A percentile compares a stretch with the other conserved stretches of the same genome.
Evolutionary conservation across 2,329 filamentous ascomycete species (phyloP).

Genomic region (Colletotrichum salicis): DNA sequence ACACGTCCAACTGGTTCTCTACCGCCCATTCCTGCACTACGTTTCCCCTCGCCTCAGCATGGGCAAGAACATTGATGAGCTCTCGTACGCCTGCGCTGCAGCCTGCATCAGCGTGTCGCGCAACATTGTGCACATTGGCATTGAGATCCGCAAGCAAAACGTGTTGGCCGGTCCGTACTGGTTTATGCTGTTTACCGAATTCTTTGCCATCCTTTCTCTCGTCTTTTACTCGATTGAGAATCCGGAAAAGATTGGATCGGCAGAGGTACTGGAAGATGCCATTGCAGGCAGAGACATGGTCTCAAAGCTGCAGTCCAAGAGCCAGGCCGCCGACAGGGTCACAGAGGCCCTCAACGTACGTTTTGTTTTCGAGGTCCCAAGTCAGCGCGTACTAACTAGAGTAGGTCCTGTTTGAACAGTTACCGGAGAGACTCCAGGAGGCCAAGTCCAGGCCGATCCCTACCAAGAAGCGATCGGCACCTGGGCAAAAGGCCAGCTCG

Average conservation of each 20-base stretch:
- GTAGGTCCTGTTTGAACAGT: slow-evolving; percentile 82
- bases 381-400: slow-evolving; percentile 5
- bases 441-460: slow-evolving; percentile 50
- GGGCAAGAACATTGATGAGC: slow-evolving; percentile 73
- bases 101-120: slow-evolving; percentile 70
- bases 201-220: slow-evolving; percentile 82
- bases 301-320: slow-evolving; percentile 80
- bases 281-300: slow-evolving; percentile 86
- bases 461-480: slow-evolving; percentile 68
- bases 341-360: slow-evolving; percentile 80
- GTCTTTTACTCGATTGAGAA: slow-evolving; percentile 86
- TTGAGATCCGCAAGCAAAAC: slow-evolving; percentile 79
- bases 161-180: slow-evolving; percentile 85
- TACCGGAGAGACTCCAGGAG: slow-evolving; percentile 77
- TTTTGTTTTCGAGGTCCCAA: slow-evolving; percentile 28
- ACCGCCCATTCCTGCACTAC: slow-evolving; percentile 86
- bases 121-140: slow-evolving; percentile 83
- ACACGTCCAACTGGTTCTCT: slow-evolving; percentile 84
- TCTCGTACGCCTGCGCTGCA: slow-evolving; percentile 79
- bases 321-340: slow-evolving; percentile 89
- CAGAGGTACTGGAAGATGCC: slow-evolving; percentile 87
- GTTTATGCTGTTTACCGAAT: slow-evolving; percentile 87
- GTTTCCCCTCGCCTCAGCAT: slow-evolving; percentile 72
- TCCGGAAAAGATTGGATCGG: slow-evolving; percentile 76
- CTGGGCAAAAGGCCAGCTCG: slow-evolving; percentile 51